Conservation (phyloP, 2,329 filamentous ascomycete species). For the Aspergillus brasiliensis region DNA sequence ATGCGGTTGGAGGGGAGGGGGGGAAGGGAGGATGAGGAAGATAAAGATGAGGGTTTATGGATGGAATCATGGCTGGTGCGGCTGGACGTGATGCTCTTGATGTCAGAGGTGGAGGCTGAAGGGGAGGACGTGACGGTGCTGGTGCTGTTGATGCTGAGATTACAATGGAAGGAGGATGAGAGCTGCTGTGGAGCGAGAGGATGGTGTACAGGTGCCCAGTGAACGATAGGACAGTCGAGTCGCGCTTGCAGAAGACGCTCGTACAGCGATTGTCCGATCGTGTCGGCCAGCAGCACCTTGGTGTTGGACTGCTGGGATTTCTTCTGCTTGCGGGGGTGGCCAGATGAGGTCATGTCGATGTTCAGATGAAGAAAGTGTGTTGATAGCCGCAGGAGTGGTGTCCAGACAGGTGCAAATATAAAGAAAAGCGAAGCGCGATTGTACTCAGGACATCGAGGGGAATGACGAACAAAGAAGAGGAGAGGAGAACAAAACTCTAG, state of each 20-base stretch:
- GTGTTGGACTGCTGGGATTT: not conserved
- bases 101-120: not conserved
- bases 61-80: conserved; percentile 7
- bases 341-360: not conserved
- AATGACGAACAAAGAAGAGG: too few species aligned
- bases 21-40: not conserved
- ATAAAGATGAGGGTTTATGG: not conserved
- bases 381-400: too few species aligned
- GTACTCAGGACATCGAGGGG: not conserved
- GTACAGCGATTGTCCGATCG: not conserved
- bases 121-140: not conserved
- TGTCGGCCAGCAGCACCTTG: not conserved
- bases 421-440: not conserved
- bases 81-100: conserved; percentile 1
- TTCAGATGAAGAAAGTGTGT: not conserved
- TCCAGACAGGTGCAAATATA: not conserved
- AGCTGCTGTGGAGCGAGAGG: not conserved
- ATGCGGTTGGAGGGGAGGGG: not conserved
- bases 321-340: not conserved
- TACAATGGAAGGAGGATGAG: not conserved
- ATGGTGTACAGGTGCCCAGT: not conserved
- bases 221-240: not conserved
- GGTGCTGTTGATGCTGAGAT: not conserved
- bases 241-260: not conserved
- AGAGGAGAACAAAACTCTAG: not conserved